A percentile compares a stretch with the other conserved stretches of the same genome.
Conservation (phyloP, 768 basidiomycete genomes). For the Cantharellus anzutake region DNA sequence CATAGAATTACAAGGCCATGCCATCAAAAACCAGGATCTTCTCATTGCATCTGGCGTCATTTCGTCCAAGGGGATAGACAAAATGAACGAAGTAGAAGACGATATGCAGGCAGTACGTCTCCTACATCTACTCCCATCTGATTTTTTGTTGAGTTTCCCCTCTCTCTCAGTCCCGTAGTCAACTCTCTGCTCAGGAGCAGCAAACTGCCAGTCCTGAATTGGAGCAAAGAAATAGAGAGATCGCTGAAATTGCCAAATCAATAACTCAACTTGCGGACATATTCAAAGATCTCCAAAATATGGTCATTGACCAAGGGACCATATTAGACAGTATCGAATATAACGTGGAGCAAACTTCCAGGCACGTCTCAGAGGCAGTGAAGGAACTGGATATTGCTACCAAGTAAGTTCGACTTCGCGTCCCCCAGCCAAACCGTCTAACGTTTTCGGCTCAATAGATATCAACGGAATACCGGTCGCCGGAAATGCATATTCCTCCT, state of each 20-base stretch:
- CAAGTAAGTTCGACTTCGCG: constrained; percentile 29
- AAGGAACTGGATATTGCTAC: constrained; percentile 70
- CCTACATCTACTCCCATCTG: neutral
- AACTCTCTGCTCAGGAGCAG: constrained; percentile 17
- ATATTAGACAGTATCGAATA: constrained; percentile 93
- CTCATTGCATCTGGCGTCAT: constrained; percentile 78
- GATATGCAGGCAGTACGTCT: constrained; percentile 65
- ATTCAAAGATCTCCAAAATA: constrained; percentile 82
- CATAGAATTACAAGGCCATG: constrained; percentile 87
- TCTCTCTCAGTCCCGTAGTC: constrained; percentile 14
- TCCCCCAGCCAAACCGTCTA: neutral
- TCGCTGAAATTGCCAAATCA: constrained; percentile 78
- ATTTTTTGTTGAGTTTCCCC: neutral
- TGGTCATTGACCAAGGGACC: constrained; percentile 97
- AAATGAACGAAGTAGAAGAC: constrained; percentile 71
- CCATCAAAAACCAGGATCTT: constrained; percentile 91
- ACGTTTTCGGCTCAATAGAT: constrained; percentile 25
- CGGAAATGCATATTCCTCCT: constrained; percentile 88
- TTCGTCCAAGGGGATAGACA: constrained; percentile 63
- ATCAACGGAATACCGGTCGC: constrained; percentile 86
- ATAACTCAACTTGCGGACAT: constrained; percentile 85
- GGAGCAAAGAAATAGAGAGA: constrained; percentile 40
- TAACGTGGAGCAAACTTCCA: constrained; percentile 85
- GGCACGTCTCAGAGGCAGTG: constrained; percentile 64
- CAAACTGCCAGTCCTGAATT: constrained; percentile 24